Conservation (phyloP, 768 basidiomycete species). For the Tulasnella sp. region DNA sequence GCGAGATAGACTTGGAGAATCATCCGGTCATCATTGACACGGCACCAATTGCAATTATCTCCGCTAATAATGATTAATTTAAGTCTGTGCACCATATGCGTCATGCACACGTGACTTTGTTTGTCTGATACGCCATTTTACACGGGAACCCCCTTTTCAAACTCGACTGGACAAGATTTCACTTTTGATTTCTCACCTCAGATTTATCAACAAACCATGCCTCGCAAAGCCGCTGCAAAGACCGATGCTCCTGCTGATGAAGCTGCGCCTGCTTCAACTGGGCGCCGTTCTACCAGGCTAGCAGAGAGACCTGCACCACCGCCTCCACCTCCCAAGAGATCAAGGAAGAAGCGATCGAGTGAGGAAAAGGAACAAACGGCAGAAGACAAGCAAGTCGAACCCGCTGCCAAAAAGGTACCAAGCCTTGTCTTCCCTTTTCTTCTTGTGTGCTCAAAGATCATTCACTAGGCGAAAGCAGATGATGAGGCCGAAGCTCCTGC, state of each 20-base stretch:
- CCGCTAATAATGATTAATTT: too few relatives aligned
- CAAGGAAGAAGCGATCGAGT: conserved; percentile 30
- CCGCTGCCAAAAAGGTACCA: conserved; percentile 18
- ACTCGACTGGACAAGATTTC: neutral
- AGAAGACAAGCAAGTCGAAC: conserved; percentile 16
- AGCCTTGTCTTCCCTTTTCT: neutral
- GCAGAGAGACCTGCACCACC: conserved; percentile 27
- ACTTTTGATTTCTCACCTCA: neutral
- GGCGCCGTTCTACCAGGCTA: conserved; percentile 43
- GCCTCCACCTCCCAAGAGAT: conserved; percentile 23
- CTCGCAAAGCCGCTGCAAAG: conserved; percentile 13
- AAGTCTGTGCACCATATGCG: neutral
- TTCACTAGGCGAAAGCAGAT: conserved; percentile 22
- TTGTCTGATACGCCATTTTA: neutral
- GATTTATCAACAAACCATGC: too few relatives aligned
- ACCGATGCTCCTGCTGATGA: conserved; percentile 23
- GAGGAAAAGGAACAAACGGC: conserved; percentile 21
- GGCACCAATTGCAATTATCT: too few relatives aligned
- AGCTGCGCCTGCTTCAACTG: conserved; percentile 26
- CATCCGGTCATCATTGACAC: too few relatives aligned
- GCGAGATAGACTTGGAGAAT: too few relatives aligned
- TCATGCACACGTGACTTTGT: neutral
- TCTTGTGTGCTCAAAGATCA: conserved; percentile 6
- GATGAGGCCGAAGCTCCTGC: conserved; percentile 22
- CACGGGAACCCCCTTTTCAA: neutral